Base-by-base conservation (phyloP, 1,284 basidiomycete genomes). In the Tetrapyrgos nigripes region DNA sequence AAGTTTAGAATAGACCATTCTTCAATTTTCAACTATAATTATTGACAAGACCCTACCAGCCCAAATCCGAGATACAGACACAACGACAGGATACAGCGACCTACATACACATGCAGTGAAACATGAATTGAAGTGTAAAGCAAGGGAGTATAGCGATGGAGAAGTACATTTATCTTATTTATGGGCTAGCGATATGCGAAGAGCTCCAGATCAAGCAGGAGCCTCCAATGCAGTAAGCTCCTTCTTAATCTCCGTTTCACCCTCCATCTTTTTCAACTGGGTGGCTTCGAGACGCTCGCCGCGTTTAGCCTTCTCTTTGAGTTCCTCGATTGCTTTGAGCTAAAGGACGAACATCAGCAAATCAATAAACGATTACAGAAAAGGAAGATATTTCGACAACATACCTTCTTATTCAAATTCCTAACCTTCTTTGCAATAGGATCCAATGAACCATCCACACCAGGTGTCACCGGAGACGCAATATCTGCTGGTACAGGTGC, bases 281-380 rank as follows among this genome's bases (percentile, higher is more conserved):
- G 96, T 98, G 60, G 89, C 90, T 75, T 98, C 96, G 45, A 98
- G 82, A 58, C 89, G 84, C 73, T 98, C 96, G 1, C 96, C 96
- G 48, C 90, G 85, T 68, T 85, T 88, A 26, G 87, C 83, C 76
- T 94, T 93, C 68, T 94, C 91, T 80, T 97, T 97, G 55, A 98
- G 84, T 69, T 98, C 96, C 33, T 97, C 94, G 66, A 97, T 97
- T 13, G 94, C 96, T 75, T 97, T 97, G 68, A 97, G 83, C 93
- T 97, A 64, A 21, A 55, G 17, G 4, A 37, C 31, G 31, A 58
- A 37, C 24, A 24, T 27, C 23, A 24, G 35, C 59, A 45, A 70
- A 50, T 52, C 55, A 51, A 46, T 45, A 40, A 24, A 35, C 21
- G 48, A 4, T 5, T 23, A 26, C 19, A 47, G 5, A 21, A 14